Conservation (phyloP, 2,329 filamentous ascomycete genomes). For the Tolypocladium amazonense region DNA sequence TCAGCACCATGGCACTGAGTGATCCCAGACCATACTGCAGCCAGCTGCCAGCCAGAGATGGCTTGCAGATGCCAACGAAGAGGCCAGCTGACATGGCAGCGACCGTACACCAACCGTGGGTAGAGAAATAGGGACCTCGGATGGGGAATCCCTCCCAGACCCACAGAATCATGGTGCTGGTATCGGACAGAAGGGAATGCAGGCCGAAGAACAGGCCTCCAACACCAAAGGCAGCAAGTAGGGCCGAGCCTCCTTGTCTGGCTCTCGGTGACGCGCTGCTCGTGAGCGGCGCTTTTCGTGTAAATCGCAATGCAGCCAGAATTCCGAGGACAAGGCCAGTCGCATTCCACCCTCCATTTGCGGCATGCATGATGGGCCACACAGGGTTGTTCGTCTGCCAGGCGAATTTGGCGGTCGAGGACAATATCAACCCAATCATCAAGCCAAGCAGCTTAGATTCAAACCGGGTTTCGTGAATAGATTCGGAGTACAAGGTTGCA, state of each 20-base stretch:
- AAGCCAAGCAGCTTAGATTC: slow-evolving; percentile 77
- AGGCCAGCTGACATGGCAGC: slow-evolving; percentile 79
- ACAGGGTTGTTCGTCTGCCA: slow-evolving; percentile 93
- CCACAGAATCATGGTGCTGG: slow-evolving; percentile 98
- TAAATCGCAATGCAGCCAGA: slow-evolving; percentile 65
- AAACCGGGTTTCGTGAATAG: slow-evolving; percentile 60
- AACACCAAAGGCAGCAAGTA: slow-evolving; percentile 66
- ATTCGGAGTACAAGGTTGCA: slow-evolving; percentile 70
- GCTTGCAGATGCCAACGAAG: slow-evolving; percentile 62
- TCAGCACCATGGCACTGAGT: slow-evolving; percentile 68
- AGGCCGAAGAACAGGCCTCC: slow-evolving; percentile 80
- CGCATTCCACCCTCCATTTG: slow-evolving; percentile 89
- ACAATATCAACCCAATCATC: slow-evolving; percentile 71
- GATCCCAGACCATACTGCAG: slow-evolving; percentile 68
- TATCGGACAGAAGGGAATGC: slow-evolving; percentile 89
- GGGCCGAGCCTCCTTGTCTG: slow-evolving; percentile 50
- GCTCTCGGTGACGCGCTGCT: slow-evolving; percentile 21
- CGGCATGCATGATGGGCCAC: slow-evolving; percentile 86
- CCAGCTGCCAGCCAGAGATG: slow-evolving; percentile 66
- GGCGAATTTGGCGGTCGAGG: slow-evolving; percentile 83
- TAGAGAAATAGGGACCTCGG: slow-evolving; percentile 73
- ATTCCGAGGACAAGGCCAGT: slow-evolving; percentile 67
- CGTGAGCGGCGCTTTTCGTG: slow-evolving; percentile 48
- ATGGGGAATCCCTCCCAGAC: slow-evolving; percentile 95
- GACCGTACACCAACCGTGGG: slow-evolving; percentile 83